Conservation (phyloP, 345 rosid genomes). For the Aquilaria yunnanensis region DNA sequence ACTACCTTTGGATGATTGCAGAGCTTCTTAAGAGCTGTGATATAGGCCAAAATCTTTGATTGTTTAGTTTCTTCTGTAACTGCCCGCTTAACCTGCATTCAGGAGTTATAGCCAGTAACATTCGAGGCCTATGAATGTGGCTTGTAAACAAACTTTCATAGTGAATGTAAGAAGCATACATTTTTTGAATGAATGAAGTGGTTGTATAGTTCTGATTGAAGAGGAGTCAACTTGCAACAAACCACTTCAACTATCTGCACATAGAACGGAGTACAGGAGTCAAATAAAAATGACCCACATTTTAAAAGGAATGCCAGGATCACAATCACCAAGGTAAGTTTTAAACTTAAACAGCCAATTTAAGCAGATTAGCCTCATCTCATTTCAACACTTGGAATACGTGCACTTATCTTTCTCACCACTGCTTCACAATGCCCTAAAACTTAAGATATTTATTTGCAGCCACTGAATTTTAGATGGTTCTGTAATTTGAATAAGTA, state of each 20-base stretch:
- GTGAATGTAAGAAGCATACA: slow-evolving; percentile 35
- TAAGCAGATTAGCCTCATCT: too few species aligned
- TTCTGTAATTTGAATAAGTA: too few species aligned
- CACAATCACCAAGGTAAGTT: too few species aligned
- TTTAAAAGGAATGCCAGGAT: too few species aligned
- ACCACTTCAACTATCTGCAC: slow-evolving; percentile 95
- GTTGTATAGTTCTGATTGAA: slow-evolving; percentile 77
- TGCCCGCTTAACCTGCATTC: slow-evolving; percentile 71
- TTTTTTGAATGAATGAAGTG: slow-evolving; percentile 97
- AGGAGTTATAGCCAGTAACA: slow-evolving; percentile 9
- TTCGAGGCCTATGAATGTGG: background rate
- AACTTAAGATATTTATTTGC: too few species aligned
- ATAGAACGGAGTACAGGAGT: slow-evolving; percentile 18
- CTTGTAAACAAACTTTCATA: slow-evolving; percentile 1
- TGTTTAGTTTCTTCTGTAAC: slow-evolving; percentile 74
- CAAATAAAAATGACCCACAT: too few species aligned
- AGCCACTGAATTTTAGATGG: too few species aligned
- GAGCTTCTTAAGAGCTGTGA: slow-evolving; percentile 98
- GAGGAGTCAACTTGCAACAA: slow-evolving; percentile 95
- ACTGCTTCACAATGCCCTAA: too few species aligned
- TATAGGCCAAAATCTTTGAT: slow-evolving; percentile 92
- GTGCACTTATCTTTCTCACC: too few species aligned
- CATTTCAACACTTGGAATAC: too few species aligned
- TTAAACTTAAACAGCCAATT: too few species aligned
- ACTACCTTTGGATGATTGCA: slow-evolving; percentile 99